Evolutionary conservation across 2,329 filamentous ascomycete genomes (phyloP).

Genomic region (Fulvia fulva): DNA sequence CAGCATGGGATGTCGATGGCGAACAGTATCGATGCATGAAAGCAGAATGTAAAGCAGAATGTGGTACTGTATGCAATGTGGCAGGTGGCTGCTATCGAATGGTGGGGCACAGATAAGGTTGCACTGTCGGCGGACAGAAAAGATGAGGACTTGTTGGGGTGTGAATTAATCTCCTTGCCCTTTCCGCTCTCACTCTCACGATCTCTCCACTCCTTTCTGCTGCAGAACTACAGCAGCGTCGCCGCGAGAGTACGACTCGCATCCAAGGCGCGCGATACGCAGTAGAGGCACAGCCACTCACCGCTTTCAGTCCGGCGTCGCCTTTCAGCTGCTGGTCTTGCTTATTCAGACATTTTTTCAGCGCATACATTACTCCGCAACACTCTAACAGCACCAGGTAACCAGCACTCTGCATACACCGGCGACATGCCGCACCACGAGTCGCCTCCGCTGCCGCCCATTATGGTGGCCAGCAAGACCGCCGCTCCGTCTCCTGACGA

Average conservation of each 20-base stretch:
- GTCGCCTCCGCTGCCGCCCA: constrained; percentile 46
- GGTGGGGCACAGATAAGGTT: no score
- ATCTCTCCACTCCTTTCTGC: neutral
- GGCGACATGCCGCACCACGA: constrained; percentile 47
- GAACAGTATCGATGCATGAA: no score
- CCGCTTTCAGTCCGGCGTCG: neutral
- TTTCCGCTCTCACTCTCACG: neutral
- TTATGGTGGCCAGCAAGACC: constrained; percentile 44
- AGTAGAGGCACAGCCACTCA: neutral
- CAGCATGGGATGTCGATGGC: no score
- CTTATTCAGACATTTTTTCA: neutral
- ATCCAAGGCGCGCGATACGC: neutral
- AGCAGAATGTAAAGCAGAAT: no score
- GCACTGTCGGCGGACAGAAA: no score
- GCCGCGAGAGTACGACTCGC: neutral
- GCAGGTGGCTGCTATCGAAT: no score
- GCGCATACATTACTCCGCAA: neutral
- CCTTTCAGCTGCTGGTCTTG: neutral
- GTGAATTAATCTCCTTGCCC: neutral
- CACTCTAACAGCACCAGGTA: neutral
- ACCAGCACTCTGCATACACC: neutral
- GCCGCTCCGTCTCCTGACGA: constrained; percentile 46
- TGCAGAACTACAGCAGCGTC: neutral
- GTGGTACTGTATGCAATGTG: no score
- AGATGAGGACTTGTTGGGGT: no score